Percentiles rank a stretch among this genome's conserved stretches.
Conservation (phyloP, 2,329 filamentous ascomycete species). For the Xylariaceae sp. region DNA sequence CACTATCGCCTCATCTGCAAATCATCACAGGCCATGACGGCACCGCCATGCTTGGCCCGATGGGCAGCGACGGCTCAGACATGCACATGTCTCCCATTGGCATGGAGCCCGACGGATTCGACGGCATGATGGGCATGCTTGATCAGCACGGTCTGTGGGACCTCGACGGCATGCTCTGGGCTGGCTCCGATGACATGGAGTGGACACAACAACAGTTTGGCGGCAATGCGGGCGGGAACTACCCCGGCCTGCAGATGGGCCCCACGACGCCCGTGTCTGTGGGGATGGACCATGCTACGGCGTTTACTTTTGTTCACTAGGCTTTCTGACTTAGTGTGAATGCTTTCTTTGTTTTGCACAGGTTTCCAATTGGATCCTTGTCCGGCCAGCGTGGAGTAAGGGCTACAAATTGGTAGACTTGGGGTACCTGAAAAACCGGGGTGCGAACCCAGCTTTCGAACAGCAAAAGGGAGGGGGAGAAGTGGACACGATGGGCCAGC, state of each 20-base stretch:
- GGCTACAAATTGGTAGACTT: slow-evolving; percentile 2
- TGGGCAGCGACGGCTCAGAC: slow-evolving; percentile 33
- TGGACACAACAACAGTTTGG: slow-evolving; percentile 30
- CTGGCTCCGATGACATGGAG: slow-evolving; percentile 36
- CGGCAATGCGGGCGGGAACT: slow-evolving; percentile 21
- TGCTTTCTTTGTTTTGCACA: neutral
- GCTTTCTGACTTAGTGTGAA: neutral
- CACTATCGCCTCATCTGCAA: slow-evolving; percentile 20
- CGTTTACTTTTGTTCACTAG: slow-evolving; percentile 41
- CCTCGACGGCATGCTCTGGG: slow-evolving; percentile 52
- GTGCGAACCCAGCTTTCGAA: slow-evolving; percentile 7
- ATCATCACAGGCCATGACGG: slow-evolving; percentile 32
- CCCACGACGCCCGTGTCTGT: slow-evolving; percentile 27
- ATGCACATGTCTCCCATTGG: slow-evolving; percentile 48
- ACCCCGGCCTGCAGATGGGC: slow-evolving; percentile 24
- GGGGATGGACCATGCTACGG: slow-evolving; percentile 33
- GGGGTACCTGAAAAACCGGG: slow-evolving; percentile 5
- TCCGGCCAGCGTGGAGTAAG: neutral
- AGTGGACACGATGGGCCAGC: slow-evolving; percentile 1
- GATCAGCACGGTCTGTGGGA: slow-evolving; percentile 53
- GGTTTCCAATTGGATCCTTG: neutral
- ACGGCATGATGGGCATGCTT: slow-evolving; percentile 48
- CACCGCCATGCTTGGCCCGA: slow-evolving; percentile 25
- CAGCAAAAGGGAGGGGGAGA: neutral
- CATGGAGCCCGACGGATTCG: slow-evolving; percentile 44